Evolutionary conservation across 805 yeast species (phyloP).

Genomic region (Cyberlindnera meyerae): DNA sequence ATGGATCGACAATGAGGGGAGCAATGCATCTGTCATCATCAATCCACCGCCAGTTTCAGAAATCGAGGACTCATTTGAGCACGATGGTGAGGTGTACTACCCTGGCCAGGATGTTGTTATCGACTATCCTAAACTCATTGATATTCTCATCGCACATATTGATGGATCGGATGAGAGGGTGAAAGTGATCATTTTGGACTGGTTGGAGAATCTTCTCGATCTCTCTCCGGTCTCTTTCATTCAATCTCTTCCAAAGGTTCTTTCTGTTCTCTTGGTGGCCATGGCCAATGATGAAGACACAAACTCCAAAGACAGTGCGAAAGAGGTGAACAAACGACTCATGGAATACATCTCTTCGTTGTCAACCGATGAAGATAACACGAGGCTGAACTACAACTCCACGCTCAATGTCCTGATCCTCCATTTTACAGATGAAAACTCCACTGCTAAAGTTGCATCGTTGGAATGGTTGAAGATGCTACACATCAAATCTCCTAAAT

Average conservation of each 20-base stretch:
- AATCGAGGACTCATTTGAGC: constrained; percentile 17
- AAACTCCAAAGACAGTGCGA: constrained; percentile 48
- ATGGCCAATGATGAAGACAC: constrained; percentile 43
- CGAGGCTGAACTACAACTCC: constrained; percentile 44
- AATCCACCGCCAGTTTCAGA: constrained; percentile 8
- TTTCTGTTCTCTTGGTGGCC: constrained; percentile 62
- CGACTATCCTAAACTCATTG: constrained; percentile 75
- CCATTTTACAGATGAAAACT: constrained; percentile 72
- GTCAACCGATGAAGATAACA: constrained; percentile 25
- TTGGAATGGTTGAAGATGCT: constrained; percentile 87
- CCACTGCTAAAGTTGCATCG: constrained; percentile 75
- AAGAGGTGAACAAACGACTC: constrained; percentile 50
- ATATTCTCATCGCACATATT: constrained; percentile 74
- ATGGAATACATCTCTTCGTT: constrained; percentile 40
- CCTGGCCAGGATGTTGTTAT: constrained; percentile 80
- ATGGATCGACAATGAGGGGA: no score
- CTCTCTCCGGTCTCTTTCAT: constrained; percentile 74
- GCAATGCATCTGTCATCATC: no score
- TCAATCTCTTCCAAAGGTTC: constrained; percentile 67
- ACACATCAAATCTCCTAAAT: constrained; percentile 61
- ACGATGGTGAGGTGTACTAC: constrained; percentile 52
- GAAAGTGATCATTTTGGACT: constrained; percentile 70
- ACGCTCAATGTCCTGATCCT: constrained; percentile 67
- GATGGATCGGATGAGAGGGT: constrained; percentile 67
- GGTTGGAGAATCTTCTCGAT: constrained; percentile 72